These are phyloP conservation scores for Phytophthora pinifolia DNA, from an alignment of 352 stramenopile species.

Conservation along the genomic window DNA sequence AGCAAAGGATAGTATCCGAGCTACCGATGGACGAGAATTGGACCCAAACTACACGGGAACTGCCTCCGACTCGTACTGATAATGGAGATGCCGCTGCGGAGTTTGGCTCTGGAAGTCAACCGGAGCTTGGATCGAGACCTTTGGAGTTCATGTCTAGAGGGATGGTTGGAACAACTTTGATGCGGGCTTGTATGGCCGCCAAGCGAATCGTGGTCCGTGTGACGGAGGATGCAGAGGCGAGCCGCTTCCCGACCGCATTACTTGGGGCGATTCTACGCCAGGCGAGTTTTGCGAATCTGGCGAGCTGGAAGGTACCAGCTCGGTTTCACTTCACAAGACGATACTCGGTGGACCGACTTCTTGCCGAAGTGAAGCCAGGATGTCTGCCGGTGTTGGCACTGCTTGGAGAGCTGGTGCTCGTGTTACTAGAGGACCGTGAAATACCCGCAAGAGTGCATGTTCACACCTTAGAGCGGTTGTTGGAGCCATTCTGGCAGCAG, in stretches of 20 bases:
- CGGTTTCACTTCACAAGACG: conserved; percentile 44
- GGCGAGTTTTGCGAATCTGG: conserved; percentile 32
- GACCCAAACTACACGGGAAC: conserved; percentile 1
- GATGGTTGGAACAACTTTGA: conserved; percentile 27
- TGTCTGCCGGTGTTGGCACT: conserved; percentile 41
- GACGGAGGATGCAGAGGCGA: conserved; percentile 27
- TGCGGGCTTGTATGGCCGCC: conserved; percentile 26
- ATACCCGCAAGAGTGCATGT: conserved; percentile 28
- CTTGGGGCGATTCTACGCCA: conserved; percentile 45
- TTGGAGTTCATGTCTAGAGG: conserved; percentile 4
- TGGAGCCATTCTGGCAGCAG: conserved; percentile 59
- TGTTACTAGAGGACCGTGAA: conserved; percentile 37
- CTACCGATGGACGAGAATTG: conserved; percentile 6
- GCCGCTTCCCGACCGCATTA: conserved; percentile 40
- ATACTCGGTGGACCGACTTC: conserved; percentile 48
- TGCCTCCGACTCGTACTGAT: neutral
- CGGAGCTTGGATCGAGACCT: conserved; percentile 6
- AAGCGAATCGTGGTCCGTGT: conserved; percentile 51
- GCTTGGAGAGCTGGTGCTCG: conserved; percentile 55
- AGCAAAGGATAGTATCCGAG: conserved; percentile 1
- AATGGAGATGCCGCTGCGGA: no score
- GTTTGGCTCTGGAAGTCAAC: neutral
- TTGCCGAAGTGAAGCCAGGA: conserved; percentile 37
- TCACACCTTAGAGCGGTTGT: conserved; percentile 30
- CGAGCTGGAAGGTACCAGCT: conserved; percentile 37